Conservation (phyloP, 345 rosid genomes). For the Gossypium arboreum region DNA sequence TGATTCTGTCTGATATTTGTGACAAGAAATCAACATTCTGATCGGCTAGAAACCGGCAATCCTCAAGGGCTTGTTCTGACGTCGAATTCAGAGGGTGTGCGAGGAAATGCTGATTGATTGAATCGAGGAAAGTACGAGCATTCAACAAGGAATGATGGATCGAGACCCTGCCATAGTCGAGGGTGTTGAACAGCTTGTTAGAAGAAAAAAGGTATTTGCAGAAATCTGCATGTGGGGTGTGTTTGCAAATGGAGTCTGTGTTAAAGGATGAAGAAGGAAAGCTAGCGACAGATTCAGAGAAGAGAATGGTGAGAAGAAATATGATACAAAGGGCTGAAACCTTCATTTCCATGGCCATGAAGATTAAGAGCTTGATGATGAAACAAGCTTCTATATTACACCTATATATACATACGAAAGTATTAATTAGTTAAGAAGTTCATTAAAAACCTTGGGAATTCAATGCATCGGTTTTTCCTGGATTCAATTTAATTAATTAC, state of each 20-base stretch:
- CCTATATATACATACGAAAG: neutral
- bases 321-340: neutral
- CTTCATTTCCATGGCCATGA: neutral
- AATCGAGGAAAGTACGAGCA: slow-evolving; percentile 16
- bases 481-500: too few relatives aligned
- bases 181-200: slow-evolving; percentile 14
- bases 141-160: slow-evolving; percentile 18
- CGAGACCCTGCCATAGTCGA: slow-evolving; percentile 24
- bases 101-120: slow-evolving; percentile 5
- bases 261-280: neutral
- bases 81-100: slow-evolving; percentile 10
- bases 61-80: slow-evolving; percentile 20
- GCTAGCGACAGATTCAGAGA: slow-evolving; percentile 18
- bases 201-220: slow-evolving; percentile 22
- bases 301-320: slow-evolving; percentile 11
- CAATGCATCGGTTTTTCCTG: too few relatives aligned
- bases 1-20: neutral
- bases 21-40: slow-evolving; percentile 21
- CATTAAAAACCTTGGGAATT: too few relatives aligned
- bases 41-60: slow-evolving; percentile 24
- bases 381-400: neutral
- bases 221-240: slow-evolving; percentile 22
- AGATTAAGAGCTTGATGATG: neutral
- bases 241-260: slow-evolving; percentile 18
- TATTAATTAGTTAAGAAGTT: too few relatives aligned